Percentiles rank a stretch among this genome's conserved stretches.
Conservation (phyloP, 495 filamentous ascomycete genomes). For the Durotheca rogersii region DNA sequence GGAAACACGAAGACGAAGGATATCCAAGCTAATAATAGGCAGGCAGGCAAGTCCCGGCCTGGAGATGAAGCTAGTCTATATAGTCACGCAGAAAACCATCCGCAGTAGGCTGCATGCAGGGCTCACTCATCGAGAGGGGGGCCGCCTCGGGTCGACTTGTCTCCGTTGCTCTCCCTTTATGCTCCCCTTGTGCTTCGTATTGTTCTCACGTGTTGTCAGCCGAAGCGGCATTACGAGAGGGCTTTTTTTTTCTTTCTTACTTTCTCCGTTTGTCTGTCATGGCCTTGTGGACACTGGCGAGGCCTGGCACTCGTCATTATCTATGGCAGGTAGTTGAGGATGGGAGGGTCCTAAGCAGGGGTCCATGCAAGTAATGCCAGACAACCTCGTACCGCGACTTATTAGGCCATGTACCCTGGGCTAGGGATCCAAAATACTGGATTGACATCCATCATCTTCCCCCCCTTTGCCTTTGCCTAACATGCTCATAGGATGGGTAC, state of each 20-base stretch:
- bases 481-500: too few species aligned
- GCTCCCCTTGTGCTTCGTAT: slow-evolving; percentile 30
- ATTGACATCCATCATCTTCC: slow-evolving; percentile 12
- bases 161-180: slow-evolving; percentile 17
- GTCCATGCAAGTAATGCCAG: slow-evolving; percentile 15
- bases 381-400: slow-evolving; percentile 19
- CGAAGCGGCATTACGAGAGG: slow-evolving; percentile 28
- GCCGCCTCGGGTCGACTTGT: slow-evolving; percentile 1
- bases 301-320: slow-evolving; percentile 22
- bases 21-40: background rate
- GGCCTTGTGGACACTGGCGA: slow-evolving; percentile 6
- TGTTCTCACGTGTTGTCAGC: slow-evolving; percentile 23
- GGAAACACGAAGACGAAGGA: background rate
- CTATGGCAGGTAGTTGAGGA: slow-evolving; percentile 3
- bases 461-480: too few species aligned
- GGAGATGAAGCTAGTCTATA: background rate
- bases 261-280: too few species aligned
- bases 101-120: background rate
- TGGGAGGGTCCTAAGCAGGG: background rate
- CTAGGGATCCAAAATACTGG: background rate
- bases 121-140: background rate
- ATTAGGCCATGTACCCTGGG: slow-evolving; percentile 1
- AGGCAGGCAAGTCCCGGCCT: background rate
- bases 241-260: slow-evolving; percentile 18
- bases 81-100: slow-evolving; percentile 5